phyloP scores from a whole-genome alignment of 352 stramenopile species.

The Globisporangium spinosum region DNA sequence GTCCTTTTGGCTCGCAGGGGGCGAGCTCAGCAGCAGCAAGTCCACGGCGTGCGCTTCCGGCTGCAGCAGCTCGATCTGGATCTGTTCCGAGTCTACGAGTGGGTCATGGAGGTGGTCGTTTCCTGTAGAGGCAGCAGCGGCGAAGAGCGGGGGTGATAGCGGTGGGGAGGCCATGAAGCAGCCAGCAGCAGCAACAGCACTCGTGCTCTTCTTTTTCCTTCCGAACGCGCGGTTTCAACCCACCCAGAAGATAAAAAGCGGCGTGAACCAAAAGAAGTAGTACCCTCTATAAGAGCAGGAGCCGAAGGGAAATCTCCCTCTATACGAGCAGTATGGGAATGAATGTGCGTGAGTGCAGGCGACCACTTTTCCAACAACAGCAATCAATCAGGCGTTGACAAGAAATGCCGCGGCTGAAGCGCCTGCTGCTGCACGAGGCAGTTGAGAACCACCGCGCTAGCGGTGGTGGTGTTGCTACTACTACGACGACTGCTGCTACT shows the following conservation, averaged over 20 bases:
- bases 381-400: neutral
- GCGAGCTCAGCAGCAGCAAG: constrained; percentile 13
- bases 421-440: constrained; percentile 22
- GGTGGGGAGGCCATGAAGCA: constrained; percentile 7
- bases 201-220: constrained; percentile 6
- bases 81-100: neutral
- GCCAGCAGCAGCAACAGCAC: neutral
- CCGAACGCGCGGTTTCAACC: constrained; percentile 13
- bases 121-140: neutral
- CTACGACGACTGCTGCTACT: neutral
- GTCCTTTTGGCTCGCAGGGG: constrained; percentile 13
- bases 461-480: neutral
- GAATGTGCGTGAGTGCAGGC: neutral
- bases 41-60: neutral
- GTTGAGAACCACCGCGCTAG: neutral
- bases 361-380: neutral
- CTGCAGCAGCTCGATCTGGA: neutral
- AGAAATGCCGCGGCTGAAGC: constrained; percentile 40
- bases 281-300: constrained; percentile 14
- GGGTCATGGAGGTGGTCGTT: neutral
- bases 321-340: constrained; percentile 1
- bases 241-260: constrained; percentile 9
- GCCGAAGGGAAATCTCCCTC: constrained; percentile 3
- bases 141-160: neutral
- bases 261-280: neutral